Base-by-base conservation (phyloP, 352 stramenopile species). In the Pythium pyrilobum region DNA sequence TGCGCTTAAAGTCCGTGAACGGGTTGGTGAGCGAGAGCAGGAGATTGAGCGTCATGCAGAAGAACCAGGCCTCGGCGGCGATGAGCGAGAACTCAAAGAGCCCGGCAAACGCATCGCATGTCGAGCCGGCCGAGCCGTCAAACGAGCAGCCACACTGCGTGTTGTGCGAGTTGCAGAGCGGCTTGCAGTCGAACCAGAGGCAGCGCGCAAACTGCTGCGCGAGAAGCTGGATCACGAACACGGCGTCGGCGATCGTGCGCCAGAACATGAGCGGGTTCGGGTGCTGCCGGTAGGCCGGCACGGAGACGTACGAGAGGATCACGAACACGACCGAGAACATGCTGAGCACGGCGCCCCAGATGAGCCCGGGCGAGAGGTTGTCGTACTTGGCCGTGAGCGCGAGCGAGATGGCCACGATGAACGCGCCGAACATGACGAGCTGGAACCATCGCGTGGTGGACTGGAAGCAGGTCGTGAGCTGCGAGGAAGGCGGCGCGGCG, bases 1-100 rank as follows among this genome's bases (percentile, higher is more conserved):
- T 96, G 57, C 75, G 66, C 62, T 94, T 92, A 58, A 92, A 95
- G 68, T 95, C 82, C 16, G 82, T 95, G 54, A 96, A 96, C 16
- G 87, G 87, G 62, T 95, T 96, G 5, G 82, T 96, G 29, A 95
- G 68, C 48, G 81, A 89, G 65, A 95, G 71, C 36, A 93, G 62
- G 33, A 96, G 56, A 58, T 96, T 89, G 29, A 92, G 67, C 39
- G 87, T 91, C 81, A 96, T 93, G 38, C 81, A 91, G 45, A 96
- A 83, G 70, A 96, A 95, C 81, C 84, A 96, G 60, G 77, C 89
- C 61, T 93, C 82, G 42, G 81, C 80, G 4, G 82, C 77, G 52
- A 95, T 74, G 23, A 95, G 55, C 50, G 79, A 86, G 59, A 95
- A 95, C 68, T 95, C 67, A 31, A 92, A 93, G 12, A 93, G 67